A percentile compares a stretch with the other conserved stretches of the same genome.
phyloP scores from a whole-genome alignment of 177 flowering plant species.

The Vitis hybrid region DNA sequence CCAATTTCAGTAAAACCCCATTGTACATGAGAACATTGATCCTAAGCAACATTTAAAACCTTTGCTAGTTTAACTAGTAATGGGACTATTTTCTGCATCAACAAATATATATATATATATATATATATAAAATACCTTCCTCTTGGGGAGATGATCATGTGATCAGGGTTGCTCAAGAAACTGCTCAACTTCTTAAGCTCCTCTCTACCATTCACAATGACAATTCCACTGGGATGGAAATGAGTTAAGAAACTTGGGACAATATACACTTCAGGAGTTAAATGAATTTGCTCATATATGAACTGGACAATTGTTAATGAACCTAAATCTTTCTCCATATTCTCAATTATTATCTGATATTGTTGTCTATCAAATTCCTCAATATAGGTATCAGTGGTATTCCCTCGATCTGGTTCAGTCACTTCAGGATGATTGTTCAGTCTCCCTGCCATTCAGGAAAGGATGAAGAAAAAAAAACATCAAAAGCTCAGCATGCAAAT shows the following conservation, averaged over 20 bases:
- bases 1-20: too few species aligned
- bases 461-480: neutral
- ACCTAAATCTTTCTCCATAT: slow-evolving; percentile 56
- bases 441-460: slow-evolving; percentile 4
- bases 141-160: slow-evolving; percentile 43
- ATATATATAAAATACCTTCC: slow-evolving; percentile 39
- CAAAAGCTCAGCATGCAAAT: neutral
- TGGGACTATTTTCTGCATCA: too few species aligned
- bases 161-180: slow-evolving; percentile 42
- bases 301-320: slow-evolving; percentile 41
- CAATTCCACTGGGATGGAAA: slow-evolving; percentile 35
- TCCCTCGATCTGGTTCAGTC: neutral
- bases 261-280: slow-evolving; percentile 38
- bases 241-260: slow-evolving; percentile 41
- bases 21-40: too few species aligned
- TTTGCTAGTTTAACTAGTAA: too few species aligned
- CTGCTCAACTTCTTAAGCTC: slow-evolving; percentile 32
- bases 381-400: slow-evolving; percentile 25
- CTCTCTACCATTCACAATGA: slow-evolving; percentile 27
- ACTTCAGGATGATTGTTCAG: neutral
- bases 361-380: slow-evolving; percentile 22
- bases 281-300: slow-evolving; percentile 29
- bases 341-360: slow-evolving; percentile 37
- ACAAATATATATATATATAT: neutral
- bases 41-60: too few species aligned